Percentiles rank a stretch among this genome's conserved stretches.
These are phyloP conservation scores for Dacryopinax primogenitus DNA, from an alignment of 768 basidiomycete genomes.

Conservation along the genomic window DNA sequence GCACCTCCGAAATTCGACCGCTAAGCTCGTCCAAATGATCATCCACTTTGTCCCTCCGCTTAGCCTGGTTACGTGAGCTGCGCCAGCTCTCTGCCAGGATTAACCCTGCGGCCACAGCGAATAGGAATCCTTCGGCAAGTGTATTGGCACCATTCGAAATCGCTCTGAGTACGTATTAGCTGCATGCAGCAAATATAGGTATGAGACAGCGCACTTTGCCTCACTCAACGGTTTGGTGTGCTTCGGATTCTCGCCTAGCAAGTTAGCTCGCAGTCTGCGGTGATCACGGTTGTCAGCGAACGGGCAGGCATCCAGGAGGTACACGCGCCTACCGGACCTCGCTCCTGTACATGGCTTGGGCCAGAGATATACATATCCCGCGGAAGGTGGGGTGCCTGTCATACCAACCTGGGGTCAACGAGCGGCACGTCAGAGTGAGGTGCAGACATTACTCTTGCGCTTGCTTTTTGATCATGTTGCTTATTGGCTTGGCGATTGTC, in stretches of 20 bases:
- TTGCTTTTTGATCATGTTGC: slow-evolving; percentile 51
- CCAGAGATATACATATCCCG: slow-evolving; percentile 53
- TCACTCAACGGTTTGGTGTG: slow-evolving; percentile 67
- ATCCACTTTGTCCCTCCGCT: slow-evolving; percentile 38
- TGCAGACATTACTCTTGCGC: slow-evolving; percentile 47
- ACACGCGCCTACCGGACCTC: slow-evolving; percentile 37
- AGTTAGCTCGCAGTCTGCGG: slow-evolving; percentile 44
- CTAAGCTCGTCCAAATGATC: slow-evolving; percentile 28
- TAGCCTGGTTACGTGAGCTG: slow-evolving; percentile 51
- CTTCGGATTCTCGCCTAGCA: slow-evolving; percentile 63
- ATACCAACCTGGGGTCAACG: not conserved
- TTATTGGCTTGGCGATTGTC: slow-evolving; percentile 80
- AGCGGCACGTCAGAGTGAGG: not conserved
- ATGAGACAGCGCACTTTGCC: slow-evolving; percentile 48
- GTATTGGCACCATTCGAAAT: slow-evolving; percentile 78
- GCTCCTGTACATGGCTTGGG: slow-evolving; percentile 61
- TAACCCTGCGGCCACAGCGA: slow-evolving; percentile 56
- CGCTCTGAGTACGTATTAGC: slow-evolving; percentile 36
- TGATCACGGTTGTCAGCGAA: not conserved
- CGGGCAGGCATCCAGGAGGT: not conserved
- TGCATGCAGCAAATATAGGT: not conserved
- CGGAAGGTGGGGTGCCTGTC: slow-evolving; percentile 61
- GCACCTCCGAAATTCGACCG: slow-evolving; percentile 18
- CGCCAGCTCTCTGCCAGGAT: slow-evolving; percentile 72
- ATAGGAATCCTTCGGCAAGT: slow-evolving; percentile 74